These are phyloP conservation scores for Helminthosporium solani DNA, from an alignment of 2,329 filamentous ascomycete species.

Conservation along the genomic window DNA sequence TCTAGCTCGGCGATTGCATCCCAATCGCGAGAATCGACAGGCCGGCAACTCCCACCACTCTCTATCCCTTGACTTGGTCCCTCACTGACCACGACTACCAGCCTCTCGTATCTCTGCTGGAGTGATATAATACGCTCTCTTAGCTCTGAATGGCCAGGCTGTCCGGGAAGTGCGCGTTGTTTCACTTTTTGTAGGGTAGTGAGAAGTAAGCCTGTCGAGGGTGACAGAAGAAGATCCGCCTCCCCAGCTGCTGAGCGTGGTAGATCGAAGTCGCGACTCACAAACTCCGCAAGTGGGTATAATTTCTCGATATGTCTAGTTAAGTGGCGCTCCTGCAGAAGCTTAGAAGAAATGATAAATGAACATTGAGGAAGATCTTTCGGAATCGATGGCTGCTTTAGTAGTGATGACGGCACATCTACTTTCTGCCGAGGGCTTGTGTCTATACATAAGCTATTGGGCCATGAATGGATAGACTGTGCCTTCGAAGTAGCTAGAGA, in stretches of 20 bases:
- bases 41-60: constrained; percentile 17
- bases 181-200: constrained; percentile 71
- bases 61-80: constrained; percentile 31
- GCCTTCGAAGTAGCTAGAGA: not conserved
- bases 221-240: constrained; percentile 73
- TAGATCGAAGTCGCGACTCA: constrained; percentile 61
- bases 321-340: constrained; percentile 48
- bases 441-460: not conserved
- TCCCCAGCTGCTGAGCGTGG: constrained; percentile 47
- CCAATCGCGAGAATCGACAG: constrained; percentile 45
- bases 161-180: constrained; percentile 69
- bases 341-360: constrained; percentile 57
- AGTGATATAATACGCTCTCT: constrained; percentile 57
- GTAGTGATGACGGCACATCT: not conserved
- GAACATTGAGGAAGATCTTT: constrained; percentile 27
- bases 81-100: constrained; percentile 67
- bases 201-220: constrained; percentile 66
- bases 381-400: constrained; percentile 29
- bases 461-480: not conserved
- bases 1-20: constrained; percentile 53
- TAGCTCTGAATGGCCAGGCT: constrained; percentile 44
- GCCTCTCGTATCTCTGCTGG: constrained; percentile 62
- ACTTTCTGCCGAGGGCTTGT: not conserved
- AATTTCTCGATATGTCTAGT: constrained; percentile 53
- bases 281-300: constrained; percentile 53